phyloP scores from a whole-genome alignment of 495 filamentous ascomycete species.

The Sordaria brevicollis region DNA sequence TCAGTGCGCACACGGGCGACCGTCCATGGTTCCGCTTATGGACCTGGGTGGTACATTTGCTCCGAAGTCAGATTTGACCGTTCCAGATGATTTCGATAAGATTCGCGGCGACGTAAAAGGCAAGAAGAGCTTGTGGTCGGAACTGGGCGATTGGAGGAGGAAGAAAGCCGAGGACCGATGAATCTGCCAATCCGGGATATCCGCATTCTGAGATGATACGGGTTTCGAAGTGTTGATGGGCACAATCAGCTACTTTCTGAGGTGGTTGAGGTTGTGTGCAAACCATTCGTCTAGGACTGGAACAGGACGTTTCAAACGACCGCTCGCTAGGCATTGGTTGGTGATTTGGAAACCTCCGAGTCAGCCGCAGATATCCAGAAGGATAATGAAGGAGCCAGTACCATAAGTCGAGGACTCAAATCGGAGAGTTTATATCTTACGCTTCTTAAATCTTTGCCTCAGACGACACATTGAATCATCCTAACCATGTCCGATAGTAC shows the following conservation, averaged over 20 bases:
- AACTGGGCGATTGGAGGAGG: neutral
- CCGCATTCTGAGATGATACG: neutral
- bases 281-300: neutral
- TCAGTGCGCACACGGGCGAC: conserved; percentile 82
- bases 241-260: neutral
- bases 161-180: neutral
- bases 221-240: neutral
- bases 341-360: neutral
- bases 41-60: conserved; percentile 32
- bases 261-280: neutral
- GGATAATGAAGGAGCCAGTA: no score
- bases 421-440: neutral
- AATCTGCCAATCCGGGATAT: neutral
- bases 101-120: neutral
- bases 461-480: neutral
- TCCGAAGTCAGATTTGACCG: neutral
- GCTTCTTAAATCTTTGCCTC: neutral
- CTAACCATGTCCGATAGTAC: neutral
- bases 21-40: conserved; percentile 64
- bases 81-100: neutral
- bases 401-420: neutral
- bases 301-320: neutral
- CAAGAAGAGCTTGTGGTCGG: neutral
- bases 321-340: neutral
- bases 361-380: no score